A percentile compares a stretch with the other conserved stretches of the same genome.
Conservation (phyloP, 345 rosid species). For the Rhodamnia argentea region DNA sequence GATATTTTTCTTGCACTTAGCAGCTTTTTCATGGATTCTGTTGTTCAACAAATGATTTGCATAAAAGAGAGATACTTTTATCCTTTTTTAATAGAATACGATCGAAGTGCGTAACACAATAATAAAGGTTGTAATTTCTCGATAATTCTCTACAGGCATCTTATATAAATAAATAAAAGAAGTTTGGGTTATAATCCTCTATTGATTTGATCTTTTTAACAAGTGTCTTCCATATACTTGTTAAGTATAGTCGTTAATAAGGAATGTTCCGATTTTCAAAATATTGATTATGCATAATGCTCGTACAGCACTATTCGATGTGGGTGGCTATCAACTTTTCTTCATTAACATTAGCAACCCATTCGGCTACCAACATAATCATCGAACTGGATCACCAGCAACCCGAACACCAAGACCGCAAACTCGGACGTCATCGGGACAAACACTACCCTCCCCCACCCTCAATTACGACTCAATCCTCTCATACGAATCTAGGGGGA, state of each 20-base stretch:
- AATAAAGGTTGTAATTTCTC: not conserved
- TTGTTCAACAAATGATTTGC: not conserved
- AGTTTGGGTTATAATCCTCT: not conserved
- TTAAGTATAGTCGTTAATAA: not conserved
- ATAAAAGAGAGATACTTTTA: not conserved
- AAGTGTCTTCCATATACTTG: not conserved
- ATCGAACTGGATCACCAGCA: not conserved
- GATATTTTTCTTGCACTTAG: not conserved
- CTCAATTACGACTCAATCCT: not conserved
- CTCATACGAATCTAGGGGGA: not conserved
- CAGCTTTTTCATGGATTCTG: not conserved
- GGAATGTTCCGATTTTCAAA: not conserved
- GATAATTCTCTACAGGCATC: not conserved
- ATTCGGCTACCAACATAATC: not conserved
- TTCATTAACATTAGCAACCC: not conserved
- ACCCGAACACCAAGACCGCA: not conserved
- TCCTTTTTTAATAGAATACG: not conserved
- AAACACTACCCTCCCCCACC: not conserved
- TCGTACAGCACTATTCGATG: not conserved
- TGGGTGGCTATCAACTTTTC: not conserved
- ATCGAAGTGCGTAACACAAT: not conserved
- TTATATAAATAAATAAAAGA: not conserved
- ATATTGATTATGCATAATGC: not conserved
- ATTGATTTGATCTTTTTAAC: not conserved
- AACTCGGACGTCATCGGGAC: not conserved